phyloP scores from a whole-genome alignment of 129 eudicot species.

The Dittrichia graveolens region DNA sequence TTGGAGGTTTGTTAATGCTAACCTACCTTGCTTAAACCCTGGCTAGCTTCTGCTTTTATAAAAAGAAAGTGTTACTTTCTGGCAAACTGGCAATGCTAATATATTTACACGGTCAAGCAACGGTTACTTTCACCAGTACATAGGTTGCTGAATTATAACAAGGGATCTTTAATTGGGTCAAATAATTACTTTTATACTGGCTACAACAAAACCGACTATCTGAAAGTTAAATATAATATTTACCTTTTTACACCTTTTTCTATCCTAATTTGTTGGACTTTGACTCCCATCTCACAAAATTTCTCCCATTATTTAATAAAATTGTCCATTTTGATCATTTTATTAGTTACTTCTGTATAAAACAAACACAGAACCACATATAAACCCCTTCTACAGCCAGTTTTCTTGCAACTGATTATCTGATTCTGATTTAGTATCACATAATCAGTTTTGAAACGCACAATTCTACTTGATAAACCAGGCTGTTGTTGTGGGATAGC shows the following conservation, averaged over 20 bases:
- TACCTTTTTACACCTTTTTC: neutral
- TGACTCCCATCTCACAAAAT: neutral
- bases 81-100: no score
- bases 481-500: no score
- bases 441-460: neutral
- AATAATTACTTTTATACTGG: neutral
- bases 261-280: neutral
- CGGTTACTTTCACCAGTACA: neutral
- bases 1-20: slow-evolving; percentile 68
- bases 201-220: neutral
- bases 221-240: neutral
- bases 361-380: neutral
- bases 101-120: neutral
- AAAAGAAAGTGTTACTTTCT: no score
- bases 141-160: slow-evolving; percentile 9
- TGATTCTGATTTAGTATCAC: neutral
- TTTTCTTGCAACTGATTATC: neutral
- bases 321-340: neutral
- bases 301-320: no score
- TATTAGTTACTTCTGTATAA: neutral
- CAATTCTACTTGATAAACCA: neutral
- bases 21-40: neutral
- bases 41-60: no score
- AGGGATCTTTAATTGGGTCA: no score
- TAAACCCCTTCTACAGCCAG: neutral